Evolutionary conservation across 2,329 filamentous ascomycete species (phyloP), one percentile per base, ranked within the genome.

Genomic region (Akanthomyces muscarius): DNA sequence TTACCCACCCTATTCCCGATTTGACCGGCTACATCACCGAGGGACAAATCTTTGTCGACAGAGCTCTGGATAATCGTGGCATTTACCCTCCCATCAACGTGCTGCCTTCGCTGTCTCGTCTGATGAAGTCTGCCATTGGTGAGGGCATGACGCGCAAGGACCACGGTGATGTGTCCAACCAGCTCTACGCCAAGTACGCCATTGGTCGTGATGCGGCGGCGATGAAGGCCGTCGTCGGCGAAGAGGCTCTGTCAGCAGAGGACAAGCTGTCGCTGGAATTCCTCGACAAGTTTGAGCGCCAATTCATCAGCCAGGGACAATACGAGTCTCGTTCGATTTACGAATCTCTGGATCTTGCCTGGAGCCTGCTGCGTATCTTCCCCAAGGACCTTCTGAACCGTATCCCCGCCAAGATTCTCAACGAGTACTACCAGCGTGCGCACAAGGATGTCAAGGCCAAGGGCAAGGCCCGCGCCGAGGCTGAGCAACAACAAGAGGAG

Each of bases 121-220:
- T 99, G 75, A 99, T 99, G 95, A 99, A 99, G 81, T 99, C 95
- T 73, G 95, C 95, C 76, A 99, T 99, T 73, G 95, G 95, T 71
- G 93, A 98, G 80, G 92, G 92, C 68, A 94, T 93, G 84, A 99
- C 95, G 30, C 90, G 95, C 72, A 93, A 91, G 78, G 96, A 99
- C 73, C 95, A 99, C 79, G 91, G 92, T 70, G 95, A 99, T 80
- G 95, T 99, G 57, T 99, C 95, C 69, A 99, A 99, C 83, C 95
- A 99, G 83, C 86, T 99, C 68, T 99, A 99, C 77, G 95, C 95
- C 80, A 99, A 99, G 81, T 99, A 99, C 77, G 95, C 95, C 77
- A 98, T 99, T 75, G 95, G 95, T 75, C 93, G 94, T 84, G 95
- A 99, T 73, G 95, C 95, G 23, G 94, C 96, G 44, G 90, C 92